Base-by-base conservation (phyloP, 441 rosid species). In the Geranium incanum region DNA sequence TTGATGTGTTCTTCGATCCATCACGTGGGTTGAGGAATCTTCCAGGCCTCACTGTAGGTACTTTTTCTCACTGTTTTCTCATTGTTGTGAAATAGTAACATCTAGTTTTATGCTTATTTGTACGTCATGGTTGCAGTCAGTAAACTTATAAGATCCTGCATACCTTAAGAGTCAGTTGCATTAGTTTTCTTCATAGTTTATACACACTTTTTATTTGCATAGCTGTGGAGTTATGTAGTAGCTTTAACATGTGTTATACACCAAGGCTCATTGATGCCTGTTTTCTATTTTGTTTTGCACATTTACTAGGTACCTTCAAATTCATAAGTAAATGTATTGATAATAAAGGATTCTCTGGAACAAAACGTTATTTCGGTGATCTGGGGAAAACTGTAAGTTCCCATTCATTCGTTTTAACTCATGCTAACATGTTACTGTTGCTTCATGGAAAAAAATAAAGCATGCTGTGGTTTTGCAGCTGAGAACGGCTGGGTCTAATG, bases 281-380 rank as follows among this genome's bases (percentile, higher is more conserved):
- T 23, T 36, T 66, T 48, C n/a, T 68, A 37, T 65, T 0, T 41
- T 59, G 48, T 64, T 69, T 43, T 36, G 23, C 69, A 0, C 18
- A 12, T 71, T 45, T 37, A 43, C 45, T 81, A 94, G 99, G 96
- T 76, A 87, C 99, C 77, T 89, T 92, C 85, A 88, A 90, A 83
- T 82, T 90, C 77, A 84, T 94, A 74, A 92, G 95, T 73, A 94
- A 85, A 82, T 83, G 86, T 75, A 87, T 94, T 45, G 74, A 84
- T 76, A 84, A 78, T 67, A 90, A 85, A 83, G 95, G 93, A 59
- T 85, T 89, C 80, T 86, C 94, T 4, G 97, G 99, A 77, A 91
- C 97, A 72, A 92, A 85, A 71, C 95, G 95, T 73, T 94, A 94
- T 86, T 87, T 94, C 36, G 99, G 99, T 78, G 99, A 94, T 80